Conservation (phyloP, 2,329 filamentous ascomycete genomes). For the Eutypella sp. region DNA sequence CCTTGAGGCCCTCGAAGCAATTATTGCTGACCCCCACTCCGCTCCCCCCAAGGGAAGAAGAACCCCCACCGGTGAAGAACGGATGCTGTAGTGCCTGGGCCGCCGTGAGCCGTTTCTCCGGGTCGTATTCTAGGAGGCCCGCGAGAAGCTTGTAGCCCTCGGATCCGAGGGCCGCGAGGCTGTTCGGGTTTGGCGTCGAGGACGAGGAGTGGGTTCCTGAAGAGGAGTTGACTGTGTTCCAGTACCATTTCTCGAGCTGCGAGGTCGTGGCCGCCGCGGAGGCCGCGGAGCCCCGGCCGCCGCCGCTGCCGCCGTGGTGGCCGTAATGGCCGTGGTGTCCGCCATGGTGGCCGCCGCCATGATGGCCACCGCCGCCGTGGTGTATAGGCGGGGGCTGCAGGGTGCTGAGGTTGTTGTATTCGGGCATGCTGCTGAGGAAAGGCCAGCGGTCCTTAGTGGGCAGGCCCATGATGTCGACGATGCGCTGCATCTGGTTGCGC, state of each 20-base stretch:
- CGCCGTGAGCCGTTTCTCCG: conserved; percentile 79
- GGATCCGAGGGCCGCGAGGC: conserved; percentile 57
- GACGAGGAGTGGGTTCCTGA: conserved; percentile 46
- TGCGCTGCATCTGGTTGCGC: conserved; percentile 98
- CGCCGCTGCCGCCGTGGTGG: conserved; percentile 19
- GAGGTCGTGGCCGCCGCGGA: conserved; percentile 30
- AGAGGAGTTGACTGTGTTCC: conserved; percentile 63
- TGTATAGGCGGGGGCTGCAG: conserved; percentile 47
- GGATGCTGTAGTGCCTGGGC: conserved; percentile 83
- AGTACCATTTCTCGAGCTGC: conserved; percentile 75
- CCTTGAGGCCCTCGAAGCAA: conserved; percentile 85
- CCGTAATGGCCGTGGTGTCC: conserved; percentile 25
- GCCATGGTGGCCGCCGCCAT: background rate
- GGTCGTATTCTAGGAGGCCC: conserved; percentile 87
- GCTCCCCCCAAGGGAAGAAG: no score
- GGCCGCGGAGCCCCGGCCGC: background rate
- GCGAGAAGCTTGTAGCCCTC: conserved; percentile 81
- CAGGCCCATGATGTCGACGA: conserved; percentile 91
- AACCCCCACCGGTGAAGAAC: conserved; percentile 75
- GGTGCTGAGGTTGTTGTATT: conserved; percentile 66
- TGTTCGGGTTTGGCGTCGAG: conserved; percentile 23
- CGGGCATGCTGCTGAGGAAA: conserved; percentile 76
- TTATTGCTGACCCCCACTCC: conserved; percentile 71
- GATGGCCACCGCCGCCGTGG: no score
- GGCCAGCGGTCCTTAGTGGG: conserved; percentile 89